These are phyloP conservation scores for Hirsutella minnesotensis DNA, from an alignment of 2,329 filamentous ascomycete genomes.

Conservation along the genomic window DNA sequence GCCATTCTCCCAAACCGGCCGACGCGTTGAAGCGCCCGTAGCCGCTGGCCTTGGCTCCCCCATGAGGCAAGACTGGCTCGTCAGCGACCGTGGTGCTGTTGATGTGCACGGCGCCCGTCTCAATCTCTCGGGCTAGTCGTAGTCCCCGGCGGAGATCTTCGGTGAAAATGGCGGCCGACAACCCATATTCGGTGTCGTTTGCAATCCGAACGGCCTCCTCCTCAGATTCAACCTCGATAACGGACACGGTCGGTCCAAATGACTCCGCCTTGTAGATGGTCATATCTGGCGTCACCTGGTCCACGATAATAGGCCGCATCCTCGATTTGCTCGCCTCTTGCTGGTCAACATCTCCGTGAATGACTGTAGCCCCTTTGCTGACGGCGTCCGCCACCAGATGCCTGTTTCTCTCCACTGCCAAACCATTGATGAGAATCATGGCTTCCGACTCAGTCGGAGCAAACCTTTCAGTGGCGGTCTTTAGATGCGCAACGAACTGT, in stretches of 20 bases:
- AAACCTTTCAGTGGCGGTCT: conserved; percentile 25
- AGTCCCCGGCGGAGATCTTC: conserved; percentile 49
- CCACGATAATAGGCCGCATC: conserved; percentile 56
- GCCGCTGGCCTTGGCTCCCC: conserved; percentile 52
- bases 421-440: conserved; percentile 57
- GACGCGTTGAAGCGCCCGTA: conserved; percentile 48
- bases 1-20: conserved; percentile 47
- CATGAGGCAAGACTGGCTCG: conserved; percentile 50
- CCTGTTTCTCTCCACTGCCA: conserved; percentile 54
- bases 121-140: conserved; percentile 48
- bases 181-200: conserved; percentile 74
- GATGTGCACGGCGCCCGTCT: conserved; percentile 58
- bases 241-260: conserved; percentile 63
- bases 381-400: conserved; percentile 55
- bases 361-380: conserved; percentile 48
- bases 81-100: conserved; percentile 57
- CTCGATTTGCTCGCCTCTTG: conserved; percentile 21
- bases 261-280: conserved; percentile 64
- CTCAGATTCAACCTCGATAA: conserved; percentile 54
- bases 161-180: conserved; percentile 62
- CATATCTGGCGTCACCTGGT: conserved; percentile 51
- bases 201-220: conserved; percentile 63
- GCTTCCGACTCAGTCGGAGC: conserved; percentile 47
- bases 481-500: conserved; percentile 34
- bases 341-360: conserved; percentile 25